These are phyloP conservation scores for Aphanomyces astaci DNA, from an alignment of 352 stramenopile genomes.

Conservation along the genomic window DNA sequence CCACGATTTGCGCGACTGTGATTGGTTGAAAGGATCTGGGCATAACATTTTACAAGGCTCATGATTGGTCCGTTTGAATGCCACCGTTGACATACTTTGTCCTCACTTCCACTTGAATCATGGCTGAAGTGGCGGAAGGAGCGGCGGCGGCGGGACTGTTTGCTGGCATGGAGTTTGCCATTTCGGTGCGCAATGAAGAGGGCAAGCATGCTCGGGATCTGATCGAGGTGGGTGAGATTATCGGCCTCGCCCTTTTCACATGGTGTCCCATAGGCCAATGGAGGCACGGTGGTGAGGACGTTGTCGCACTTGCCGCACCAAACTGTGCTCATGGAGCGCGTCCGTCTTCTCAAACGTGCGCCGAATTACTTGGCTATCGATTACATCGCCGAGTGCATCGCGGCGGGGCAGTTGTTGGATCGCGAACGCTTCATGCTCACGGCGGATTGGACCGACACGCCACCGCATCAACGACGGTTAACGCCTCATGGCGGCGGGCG, in stretches of 20 bases:
- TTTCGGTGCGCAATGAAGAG: neutral
- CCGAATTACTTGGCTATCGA: neutral
- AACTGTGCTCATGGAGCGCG: constrained; percentile 11
- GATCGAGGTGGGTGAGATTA: constrained; percentile 22
- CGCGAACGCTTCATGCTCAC: constrained; percentile 8
- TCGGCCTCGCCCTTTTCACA: no score
- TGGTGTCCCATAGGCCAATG: constrained; percentile 13
- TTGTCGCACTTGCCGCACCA: neutral
- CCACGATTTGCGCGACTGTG: neutral
- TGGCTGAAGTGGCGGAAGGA: neutral
- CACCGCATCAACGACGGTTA: neutral
- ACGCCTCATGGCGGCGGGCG: neutral
- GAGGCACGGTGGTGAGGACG: neutral
- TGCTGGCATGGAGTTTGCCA: constrained; percentile 5
- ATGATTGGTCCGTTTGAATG: neutral
- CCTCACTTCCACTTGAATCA: no score
- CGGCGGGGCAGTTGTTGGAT: neutral
- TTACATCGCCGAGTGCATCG: constrained; percentile 10
- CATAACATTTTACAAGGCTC: neutral
- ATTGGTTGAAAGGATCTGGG: neutral
- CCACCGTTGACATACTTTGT: neutral
- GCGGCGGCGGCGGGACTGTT: constrained; percentile 3
- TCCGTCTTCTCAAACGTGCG: neutral
- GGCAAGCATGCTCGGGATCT: neutral
- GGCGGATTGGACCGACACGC: neutral